Percentiles rank a stretch among this genome's conserved stretches.
phyloP scores from a whole-genome alignment of 2,329 filamentous ascomycete species.

The Drechslerella stenobrocha region DNA sequence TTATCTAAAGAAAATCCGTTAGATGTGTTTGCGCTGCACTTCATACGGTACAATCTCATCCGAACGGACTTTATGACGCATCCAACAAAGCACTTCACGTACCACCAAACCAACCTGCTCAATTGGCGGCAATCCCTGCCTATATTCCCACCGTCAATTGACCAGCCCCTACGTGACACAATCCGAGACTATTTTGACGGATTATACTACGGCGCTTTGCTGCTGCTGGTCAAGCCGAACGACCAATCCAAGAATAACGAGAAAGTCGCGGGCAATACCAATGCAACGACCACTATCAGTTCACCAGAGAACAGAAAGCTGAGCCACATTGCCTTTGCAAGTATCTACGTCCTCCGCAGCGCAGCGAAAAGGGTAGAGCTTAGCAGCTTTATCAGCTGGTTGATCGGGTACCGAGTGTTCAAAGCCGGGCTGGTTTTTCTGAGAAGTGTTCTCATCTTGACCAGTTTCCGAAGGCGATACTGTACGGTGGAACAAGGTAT shows the following conservation, averaged over 20 bases:
- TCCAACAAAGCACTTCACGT: conserved; percentile 38
- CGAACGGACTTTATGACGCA: conserved; percentile 46
- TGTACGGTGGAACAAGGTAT: conserved; percentile 47
- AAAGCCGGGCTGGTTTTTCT: conserved; percentile 45
- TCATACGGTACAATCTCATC: conserved; percentile 48
- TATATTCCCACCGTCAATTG: conserved; percentile 29
- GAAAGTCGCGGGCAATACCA: conserved; percentile 4
- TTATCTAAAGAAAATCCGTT: conserved; percentile 38
- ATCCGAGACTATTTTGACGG: conserved; percentile 48
- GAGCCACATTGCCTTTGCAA: conserved; percentile 43
- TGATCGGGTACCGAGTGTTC: conserved; percentile 47
- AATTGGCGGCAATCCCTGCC: conserved; percentile 45
- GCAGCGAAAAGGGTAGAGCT: conserved; percentile 42
- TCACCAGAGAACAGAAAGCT: conserved; percentile 40
- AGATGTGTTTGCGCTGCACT: conserved; percentile 43
- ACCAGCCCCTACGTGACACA: conserved; percentile 35
- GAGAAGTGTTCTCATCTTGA: conserved; percentile 35
- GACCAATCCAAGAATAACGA: conserved; percentile 16
- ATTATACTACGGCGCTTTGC: conserved; percentile 34
- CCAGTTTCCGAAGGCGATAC: conserved; percentile 40
- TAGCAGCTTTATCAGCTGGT: conserved; percentile 40
- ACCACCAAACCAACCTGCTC: conserved; percentile 44
- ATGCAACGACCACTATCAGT: conserved; percentile 10
- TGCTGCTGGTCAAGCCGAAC: conserved; percentile 40
- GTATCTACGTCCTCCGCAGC: conserved; percentile 43